Base-by-base conservation (phyloP, 2,329 filamentous ascomycete genomes). In the Capronia epimyces region DNA sequence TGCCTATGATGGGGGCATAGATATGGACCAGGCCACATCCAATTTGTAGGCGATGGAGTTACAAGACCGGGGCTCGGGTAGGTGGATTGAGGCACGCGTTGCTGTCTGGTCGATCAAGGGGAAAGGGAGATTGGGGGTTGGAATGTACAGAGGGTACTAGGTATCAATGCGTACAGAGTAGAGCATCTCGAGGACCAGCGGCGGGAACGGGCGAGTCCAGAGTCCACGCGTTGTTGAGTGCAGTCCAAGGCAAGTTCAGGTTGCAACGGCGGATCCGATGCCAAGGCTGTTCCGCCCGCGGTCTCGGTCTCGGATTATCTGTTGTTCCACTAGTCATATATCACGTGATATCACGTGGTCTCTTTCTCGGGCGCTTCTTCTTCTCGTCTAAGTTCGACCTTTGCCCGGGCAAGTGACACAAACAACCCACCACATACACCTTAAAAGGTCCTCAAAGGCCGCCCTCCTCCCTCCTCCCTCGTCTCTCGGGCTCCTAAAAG, bases 1-100 rank as follows among this genome's bases (percentile, higher is more conserved):
- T 50, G 43, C 36, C 12, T 37, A 20, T 25, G 37, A 49, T 27
- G 36, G 29, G 29, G 34, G 43, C 53, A 55, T 55, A 16, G 16
- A 22, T n/a, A 5, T 6, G 34, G 15, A 20, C 34, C 9, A 24
- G 44, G 16, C 29, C 24, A 27, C 24, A 10, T 5, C 5, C 24
- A 27, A 27, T 10, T n/a, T n/a, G n/a, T n/a, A n/a, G n/a, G 27
- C 31, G 31, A 15, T 34, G 13, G 31, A 13, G 9, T 34, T 34
- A 37, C 34, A 13, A 12, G 6, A 18, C 34, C 34, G 31, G 29
- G 18, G 18, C 20, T 18, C n/a, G 22, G 18, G 40, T 20, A 40
- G 13, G 21, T 31, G 25, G 25, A 44, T n/a, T 15, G 24, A 34
- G 34, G 15, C 18, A 13, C n/a, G n/a, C n/a, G n/a, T 10, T 15